Percentiles rank a stretch among this genome's conserved stretches.
phyloP scores from a whole-genome alignment of 768 basidiomycete species.

The Xanthoconium stramineum region DNA sequence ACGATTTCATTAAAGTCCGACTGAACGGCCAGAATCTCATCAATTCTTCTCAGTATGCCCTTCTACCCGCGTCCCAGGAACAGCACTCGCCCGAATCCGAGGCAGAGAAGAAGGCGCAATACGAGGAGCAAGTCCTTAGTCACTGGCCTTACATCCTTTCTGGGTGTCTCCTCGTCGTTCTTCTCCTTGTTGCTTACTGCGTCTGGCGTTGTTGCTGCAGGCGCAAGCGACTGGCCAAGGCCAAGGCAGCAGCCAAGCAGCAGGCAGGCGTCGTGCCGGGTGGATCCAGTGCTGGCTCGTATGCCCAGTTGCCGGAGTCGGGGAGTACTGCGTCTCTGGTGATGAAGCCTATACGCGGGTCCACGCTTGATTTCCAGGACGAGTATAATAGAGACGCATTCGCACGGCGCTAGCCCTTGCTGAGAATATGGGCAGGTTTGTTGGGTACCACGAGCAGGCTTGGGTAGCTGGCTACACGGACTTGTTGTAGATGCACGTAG shows the following conservation, averaged over 20 bases:
- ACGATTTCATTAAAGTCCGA: slow-evolving; percentile 66
- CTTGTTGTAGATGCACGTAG: slow-evolving; percentile 13
- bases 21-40: slow-evolving; percentile 58
- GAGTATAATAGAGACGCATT: slow-evolving; percentile 19
- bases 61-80: slow-evolving; percentile 57
- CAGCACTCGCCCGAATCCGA: slow-evolving; percentile 62
- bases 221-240: slow-evolving; percentile 31
- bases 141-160: slow-evolving; percentile 72
- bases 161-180: slow-evolving; percentile 53
- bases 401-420: slow-evolving; percentile 3
- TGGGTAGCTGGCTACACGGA: slow-evolving; percentile 34
- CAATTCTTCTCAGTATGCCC: slow-evolving; percentile 48
- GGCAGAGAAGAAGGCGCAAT: slow-evolving; percentile 63
- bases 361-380: slow-evolving; percentile 17
- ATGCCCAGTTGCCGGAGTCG: slow-evolving; percentile 26
- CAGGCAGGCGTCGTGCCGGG: background rate
- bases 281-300: slow-evolving; percentile 12
- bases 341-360: slow-evolving; percentile 28
- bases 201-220: slow-evolving; percentile 63
- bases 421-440: background rate
- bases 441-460: slow-evolving; percentile 18
- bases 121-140: slow-evolving; percentile 61
- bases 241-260: slow-evolving; percentile 20
- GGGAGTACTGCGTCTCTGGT: slow-evolving; percentile 26
- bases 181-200: slow-evolving; percentile 44